Conservation (phyloP, 306 rosid species). For the Nissolia schottii region DNA sequence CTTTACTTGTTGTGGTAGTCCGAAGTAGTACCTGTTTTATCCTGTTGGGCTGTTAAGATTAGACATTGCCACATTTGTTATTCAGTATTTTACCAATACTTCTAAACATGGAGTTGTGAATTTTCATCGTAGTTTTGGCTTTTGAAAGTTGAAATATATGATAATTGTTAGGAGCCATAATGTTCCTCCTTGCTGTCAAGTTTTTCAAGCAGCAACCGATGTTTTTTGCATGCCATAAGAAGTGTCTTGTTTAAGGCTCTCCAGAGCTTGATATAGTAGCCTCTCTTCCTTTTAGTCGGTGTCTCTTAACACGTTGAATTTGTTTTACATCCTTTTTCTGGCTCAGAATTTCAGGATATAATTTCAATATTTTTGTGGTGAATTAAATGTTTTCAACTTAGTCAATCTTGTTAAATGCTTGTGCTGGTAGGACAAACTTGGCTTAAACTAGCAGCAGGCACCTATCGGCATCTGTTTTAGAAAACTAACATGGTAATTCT, state of each 20-base stretch:
- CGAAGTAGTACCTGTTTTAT: not conserved
- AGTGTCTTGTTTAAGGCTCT: not conserved
- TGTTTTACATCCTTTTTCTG: not conserved
- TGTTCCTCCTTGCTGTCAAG: not conserved
- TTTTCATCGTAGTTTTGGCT: constrained; percentile 14
- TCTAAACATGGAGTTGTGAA: not conserved
- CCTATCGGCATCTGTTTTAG: not conserved
- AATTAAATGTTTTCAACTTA: not conserved
- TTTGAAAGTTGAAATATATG: not conserved
- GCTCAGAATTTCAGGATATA: not conserved
- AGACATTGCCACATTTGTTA: not conserved
- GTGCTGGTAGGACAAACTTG: not conserved
- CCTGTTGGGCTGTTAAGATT: not conserved
- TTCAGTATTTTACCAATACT: not conserved
- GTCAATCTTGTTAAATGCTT: not conserved
- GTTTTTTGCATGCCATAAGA: not conserved
- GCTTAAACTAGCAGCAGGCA: constrained; percentile 7
- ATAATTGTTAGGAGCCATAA: not conserved
- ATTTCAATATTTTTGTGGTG: not conserved
- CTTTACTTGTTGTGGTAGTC: not conserved
- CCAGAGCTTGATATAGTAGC: not conserved
- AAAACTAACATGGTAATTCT: constrained; percentile 1
- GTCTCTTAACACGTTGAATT: not conserved
- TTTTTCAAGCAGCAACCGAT: not conserved
- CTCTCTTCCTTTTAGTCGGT: not conserved